Base-by-base conservation (phyloP, 371 early-diverging fungal genomes). In the Mortierella sp. region DNA sequence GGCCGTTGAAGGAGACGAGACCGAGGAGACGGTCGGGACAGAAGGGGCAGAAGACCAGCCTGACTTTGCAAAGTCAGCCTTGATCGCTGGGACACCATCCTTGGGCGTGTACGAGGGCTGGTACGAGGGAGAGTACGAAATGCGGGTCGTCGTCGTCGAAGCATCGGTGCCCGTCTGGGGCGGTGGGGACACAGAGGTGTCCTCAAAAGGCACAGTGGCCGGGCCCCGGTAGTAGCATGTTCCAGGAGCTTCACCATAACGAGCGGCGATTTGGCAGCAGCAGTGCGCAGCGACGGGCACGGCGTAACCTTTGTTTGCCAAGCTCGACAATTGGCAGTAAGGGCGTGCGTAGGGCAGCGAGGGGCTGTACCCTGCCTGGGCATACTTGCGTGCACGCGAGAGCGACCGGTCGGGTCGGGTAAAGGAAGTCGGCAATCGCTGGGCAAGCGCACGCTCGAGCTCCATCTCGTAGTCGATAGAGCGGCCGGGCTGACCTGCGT, bases 371-470 rank as follows among this genome's bases (percentile, higher is more conserved):
- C 57, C 57, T 18, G 57, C 57, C 29, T 57, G 57, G 28, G 57
- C 57, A 30, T 57, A 57, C 57, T 57, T 57, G 57, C 57, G 57
- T n/a, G 57, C 57, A 7, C 60, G 60, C 12, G 60, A 60, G 5
- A 46, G 47, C 47, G 47, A 44, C 25, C 60, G 45, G 50, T 60
- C 60, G 18, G 60, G 26, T 3, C 60, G 60, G 21, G 60, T 23
- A 26, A 60, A 60, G n/a, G 60, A 60, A n/a, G 46, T 60, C 18
- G 60, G 60, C 60, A 60, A 26, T 9, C 60, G 60, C 15, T 46
- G 60, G 60, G 60, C 60, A 12, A 60, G 60, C n/a, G 60, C 60
- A 29, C 60, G 60, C 47, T 60, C 60, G 47, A 60, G 60, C 28
- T 60, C 60, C 45, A 60, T 47, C 19, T 60, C 60, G 7, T 60